A percentile compares a stretch with the other conserved stretches of the same genome.
phyloP scores from a whole-genome alignment of 2,329 filamentous ascomycete genomes.

The Sporothrix humicola region DNA sequence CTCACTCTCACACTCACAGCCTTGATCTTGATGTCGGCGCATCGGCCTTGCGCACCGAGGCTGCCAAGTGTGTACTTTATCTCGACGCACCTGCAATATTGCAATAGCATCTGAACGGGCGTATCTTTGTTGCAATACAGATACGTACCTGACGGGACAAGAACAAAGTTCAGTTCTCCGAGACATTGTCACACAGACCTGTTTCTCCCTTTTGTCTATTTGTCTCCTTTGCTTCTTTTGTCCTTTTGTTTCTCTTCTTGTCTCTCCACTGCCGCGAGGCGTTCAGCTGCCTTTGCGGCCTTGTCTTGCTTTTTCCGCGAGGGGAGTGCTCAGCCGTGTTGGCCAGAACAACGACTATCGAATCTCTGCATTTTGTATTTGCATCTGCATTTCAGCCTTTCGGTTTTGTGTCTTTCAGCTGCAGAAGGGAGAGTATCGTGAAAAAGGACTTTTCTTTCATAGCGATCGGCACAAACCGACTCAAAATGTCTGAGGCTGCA shows the following conservation, averaged over 20 bases:
- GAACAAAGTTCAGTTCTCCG: slow-evolving; percentile 12
- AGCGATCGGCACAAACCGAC: not conserved
- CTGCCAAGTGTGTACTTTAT: not conserved
- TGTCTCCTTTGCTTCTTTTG: not conserved
- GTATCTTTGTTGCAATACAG: too few relatives aligned
- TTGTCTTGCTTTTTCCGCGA: not conserved
- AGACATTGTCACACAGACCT: slow-evolving; percentile 9
- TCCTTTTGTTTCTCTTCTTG: not conserved
- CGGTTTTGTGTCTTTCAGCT: not conserved
- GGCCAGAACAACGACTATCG: not conserved
- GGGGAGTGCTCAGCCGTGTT: not conserved
- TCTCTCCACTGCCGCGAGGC: not conserved
- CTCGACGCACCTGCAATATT: not conserved
- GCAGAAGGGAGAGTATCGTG: too few relatives aligned
- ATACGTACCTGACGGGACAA: not conserved
- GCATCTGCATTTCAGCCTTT: not conserved
- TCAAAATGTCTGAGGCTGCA: not conserved
- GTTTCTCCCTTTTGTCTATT: too few relatives aligned
- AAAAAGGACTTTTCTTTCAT: not conserved
- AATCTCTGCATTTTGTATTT: not conserved
- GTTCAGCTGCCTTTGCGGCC: not conserved
- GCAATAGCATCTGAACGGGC: too few relatives aligned
- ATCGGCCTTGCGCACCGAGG: not conserved
- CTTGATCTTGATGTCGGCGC: not conserved
- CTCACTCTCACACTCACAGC: not conserved